A percentile compares a stretch with the other conserved stretches of the same genome.
phyloP scores from a whole-genome alignment of 805 yeast species.

The Candida ovalis region DNA sequence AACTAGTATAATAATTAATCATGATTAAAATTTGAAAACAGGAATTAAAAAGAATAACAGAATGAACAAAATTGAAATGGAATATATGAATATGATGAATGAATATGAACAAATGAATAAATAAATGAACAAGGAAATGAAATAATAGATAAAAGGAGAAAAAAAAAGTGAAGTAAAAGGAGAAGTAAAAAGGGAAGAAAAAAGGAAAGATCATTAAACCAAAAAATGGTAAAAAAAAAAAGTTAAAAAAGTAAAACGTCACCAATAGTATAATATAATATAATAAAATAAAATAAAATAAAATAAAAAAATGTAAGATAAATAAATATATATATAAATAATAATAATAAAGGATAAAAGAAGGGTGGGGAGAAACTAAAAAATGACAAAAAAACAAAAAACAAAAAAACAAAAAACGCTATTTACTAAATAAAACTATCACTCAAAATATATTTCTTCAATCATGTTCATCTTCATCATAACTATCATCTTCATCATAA shows the following conservation, averaged over 20 bases:
- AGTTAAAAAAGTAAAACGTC: neutral
- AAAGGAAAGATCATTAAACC: neutral
- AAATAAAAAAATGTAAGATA: neutral
- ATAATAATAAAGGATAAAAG: too few relatives aligned
- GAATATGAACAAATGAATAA: neutral
- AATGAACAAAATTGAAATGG: neutral
- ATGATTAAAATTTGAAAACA: neutral
- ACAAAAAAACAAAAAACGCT: neutral
- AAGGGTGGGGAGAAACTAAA: too few relatives aligned
- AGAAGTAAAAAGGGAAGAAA: neutral
- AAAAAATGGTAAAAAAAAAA: too few relatives aligned
- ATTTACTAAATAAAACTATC: neutral
- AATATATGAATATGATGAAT: neutral
- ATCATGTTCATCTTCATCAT: slow-evolving; percentile 13
- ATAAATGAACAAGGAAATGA: neutral
- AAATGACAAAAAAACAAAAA: neutral
- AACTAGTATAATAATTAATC: neutral
- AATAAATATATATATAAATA: neutral
- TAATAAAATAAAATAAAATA: neutral
- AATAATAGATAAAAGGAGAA: neutral
- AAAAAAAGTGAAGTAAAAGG: neutral
- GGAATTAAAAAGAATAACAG: neutral
- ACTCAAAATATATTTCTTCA: neutral
- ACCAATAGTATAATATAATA: neutral
- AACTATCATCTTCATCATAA: slow-evolving; percentile 11